A percentile compares a stretch with the other conserved stretches of the same genome.
phyloP scores from a whole-genome alignment of 1,284 basidiomycete species.

The Ustilago lituana region DNA sequence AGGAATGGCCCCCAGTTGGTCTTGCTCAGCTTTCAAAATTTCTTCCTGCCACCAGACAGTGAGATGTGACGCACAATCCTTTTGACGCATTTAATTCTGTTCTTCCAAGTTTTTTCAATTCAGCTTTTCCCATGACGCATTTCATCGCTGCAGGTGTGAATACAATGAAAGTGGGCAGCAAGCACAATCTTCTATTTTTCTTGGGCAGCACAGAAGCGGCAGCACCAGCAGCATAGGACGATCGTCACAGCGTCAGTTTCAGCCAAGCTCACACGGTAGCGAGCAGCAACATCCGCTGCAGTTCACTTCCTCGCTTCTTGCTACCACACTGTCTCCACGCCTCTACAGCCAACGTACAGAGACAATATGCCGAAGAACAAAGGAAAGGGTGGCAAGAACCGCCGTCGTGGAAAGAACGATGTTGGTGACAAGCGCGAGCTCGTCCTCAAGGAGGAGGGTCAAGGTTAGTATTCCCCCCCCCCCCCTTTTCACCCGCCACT shows the following conservation, averaged over 20 bases:
- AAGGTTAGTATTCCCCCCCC: constrained; percentile 71
- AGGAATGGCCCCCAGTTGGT: too few relatives aligned
- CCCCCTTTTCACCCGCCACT: neutral
- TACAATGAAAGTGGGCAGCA: neutral
- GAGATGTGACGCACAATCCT: constrained; percentile 1
- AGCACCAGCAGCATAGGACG: too few relatives aligned
- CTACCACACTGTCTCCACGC: constrained; percentile 2
- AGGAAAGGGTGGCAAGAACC: constrained; percentile 94
- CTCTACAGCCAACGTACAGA: neutral
- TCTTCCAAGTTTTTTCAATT: neutral
- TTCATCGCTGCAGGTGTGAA: neutral
- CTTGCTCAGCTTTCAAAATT: constrained; percentile 1
- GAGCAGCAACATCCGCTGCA: too few relatives aligned
- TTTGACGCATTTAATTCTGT: constrained; percentile 1
- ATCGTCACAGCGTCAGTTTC: constrained; percentile 6
- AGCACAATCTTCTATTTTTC: neutral
- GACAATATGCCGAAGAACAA: constrained; percentile 61
- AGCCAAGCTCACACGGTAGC: too few relatives aligned
- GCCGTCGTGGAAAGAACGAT: constrained; percentile 99
- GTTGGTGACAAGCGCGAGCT: constrained; percentile 98
- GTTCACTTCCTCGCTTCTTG: too few relatives aligned
- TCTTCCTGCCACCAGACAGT: neutral
- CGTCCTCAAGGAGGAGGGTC: constrained; percentile 98
- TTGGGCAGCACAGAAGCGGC: neutral
- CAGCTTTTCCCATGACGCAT: neutral